These are phyloP conservation scores for Pichia deserticola DNA, from an alignment of 805 yeast species.

Conservation along the genomic window DNA sequence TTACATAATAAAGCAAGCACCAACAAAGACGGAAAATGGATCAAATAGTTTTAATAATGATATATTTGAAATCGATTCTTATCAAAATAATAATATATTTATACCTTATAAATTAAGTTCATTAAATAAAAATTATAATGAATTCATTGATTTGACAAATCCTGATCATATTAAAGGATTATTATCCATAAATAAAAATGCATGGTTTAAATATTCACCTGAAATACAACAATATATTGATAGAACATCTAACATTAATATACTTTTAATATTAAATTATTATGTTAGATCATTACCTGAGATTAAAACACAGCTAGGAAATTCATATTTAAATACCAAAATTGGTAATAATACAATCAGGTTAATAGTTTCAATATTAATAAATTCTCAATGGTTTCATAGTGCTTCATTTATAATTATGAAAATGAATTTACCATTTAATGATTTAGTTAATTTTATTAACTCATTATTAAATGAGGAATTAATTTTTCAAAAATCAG, in stretches of 20 bases:
- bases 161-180: neutral
- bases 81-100: neutral
- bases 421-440: slow-evolving; percentile 3
- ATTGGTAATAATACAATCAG: neutral
- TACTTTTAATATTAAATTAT: slow-evolving; percentile 4
- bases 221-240: neutral
- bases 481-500: slow-evolving; percentile 8
- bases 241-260: neutral
- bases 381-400: slow-evolving; percentile 9
- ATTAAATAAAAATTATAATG: slow-evolving; percentile 2
- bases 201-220: neutral
- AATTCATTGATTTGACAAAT: slow-evolving; percentile 5
- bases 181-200: neutral
- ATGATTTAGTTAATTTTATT: slow-evolving; percentile 4
- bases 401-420: slow-evolving; percentile 11
- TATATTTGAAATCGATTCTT: neutral
- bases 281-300: slow-evolving; percentile 7
- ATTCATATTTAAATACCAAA: neutral
- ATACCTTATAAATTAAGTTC: neutral
- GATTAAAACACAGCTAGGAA: neutral
- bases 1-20: slow-evolving; percentile 5
- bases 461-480: slow-evolving; percentile 5
- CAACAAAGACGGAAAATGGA: neutral
- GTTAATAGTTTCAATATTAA: neutral
- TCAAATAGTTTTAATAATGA: neutral